Conservation (phyloP, 148 eudicot genomes). For the Vaccinium vitisidaea region DNA sequence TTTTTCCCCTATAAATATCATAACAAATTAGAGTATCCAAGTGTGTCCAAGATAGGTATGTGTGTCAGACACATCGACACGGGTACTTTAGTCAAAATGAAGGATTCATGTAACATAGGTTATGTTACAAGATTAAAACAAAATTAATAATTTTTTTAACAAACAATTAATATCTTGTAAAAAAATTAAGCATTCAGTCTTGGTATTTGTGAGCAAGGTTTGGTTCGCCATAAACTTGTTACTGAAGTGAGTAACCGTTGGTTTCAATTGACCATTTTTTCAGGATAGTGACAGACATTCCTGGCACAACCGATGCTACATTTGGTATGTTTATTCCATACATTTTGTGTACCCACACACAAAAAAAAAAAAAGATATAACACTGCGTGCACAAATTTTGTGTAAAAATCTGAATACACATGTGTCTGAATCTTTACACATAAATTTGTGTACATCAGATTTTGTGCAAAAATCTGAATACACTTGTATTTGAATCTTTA, state of each 20-base stretch:
- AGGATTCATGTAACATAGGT: no score
- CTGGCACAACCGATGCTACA: constrained; percentile 84
- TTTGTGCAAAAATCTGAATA: not conserved
- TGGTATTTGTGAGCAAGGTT: not conserved
- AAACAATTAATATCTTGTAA: no score
- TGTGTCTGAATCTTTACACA: no score
- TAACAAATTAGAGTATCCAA: no score
- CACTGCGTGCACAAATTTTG: not conserved
- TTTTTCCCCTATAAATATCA: no score
- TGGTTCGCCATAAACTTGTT: not conserved
- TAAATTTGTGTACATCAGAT: not conserved
- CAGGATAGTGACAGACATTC: constrained; percentile 96
- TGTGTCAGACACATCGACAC: no score
- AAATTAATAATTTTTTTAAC: no score
- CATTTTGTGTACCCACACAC: not conserved
- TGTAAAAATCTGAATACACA: not conserved
- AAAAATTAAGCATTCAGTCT: no score
- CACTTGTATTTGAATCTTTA: not conserved
- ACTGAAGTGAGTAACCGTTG: not conserved
- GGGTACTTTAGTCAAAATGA: no score
- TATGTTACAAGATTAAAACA: no score
- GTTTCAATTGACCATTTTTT: constrained; percentile 5
- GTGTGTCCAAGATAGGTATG: no score
- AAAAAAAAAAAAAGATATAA: not conserved
- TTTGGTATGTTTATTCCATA: constrained; percentile 53